Conservation (phyloP, 2,329 filamentous ascomycete species). For the Allantophomopsis lycopodina region DNA sequence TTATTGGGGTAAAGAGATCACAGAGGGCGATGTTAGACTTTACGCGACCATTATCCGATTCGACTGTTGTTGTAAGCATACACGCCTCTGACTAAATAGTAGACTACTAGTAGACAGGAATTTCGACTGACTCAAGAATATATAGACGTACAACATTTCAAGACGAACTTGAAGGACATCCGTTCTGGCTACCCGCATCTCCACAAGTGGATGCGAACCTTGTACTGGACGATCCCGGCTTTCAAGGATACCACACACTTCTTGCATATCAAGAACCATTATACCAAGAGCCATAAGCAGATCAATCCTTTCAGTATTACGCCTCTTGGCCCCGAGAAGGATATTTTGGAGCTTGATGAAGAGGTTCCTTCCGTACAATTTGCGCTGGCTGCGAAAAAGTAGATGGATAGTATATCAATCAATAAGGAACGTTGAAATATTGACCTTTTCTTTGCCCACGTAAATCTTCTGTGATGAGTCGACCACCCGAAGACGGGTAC, state of each 20-base stretch:
- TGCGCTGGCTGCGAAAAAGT: conserved; percentile 7
- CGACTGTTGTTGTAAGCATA: conserved; percentile 27
- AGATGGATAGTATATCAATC: too few relatives aligned
- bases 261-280: conserved; percentile 59
- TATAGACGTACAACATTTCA: conserved; percentile 77
- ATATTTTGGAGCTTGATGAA: conserved; percentile 65
- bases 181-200: conserved; percentile 40
- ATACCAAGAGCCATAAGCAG: conserved; percentile 69
- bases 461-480: too few relatives aligned
- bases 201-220: conserved; percentile 49
- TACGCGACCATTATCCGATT: conserved; percentile 51
- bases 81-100: too few relatives aligned
- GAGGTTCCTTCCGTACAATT: conserved; percentile 51
- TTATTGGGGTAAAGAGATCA: conserved; percentile 62
- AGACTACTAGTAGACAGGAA: too few relatives aligned
- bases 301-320: conserved; percentile 64
- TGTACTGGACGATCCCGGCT: conserved; percentile 56
- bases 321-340: conserved; percentile 70
- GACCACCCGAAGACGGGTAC: too few relatives aligned
- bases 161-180: conserved; percentile 41
- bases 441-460: too few relatives aligned
- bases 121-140: too few relatives aligned
- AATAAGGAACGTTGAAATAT: too few relatives aligned
- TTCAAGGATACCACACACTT: conserved; percentile 31
- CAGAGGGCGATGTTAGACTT: conserved; percentile 71